Percentiles rank a stretch among this genome's conserved stretches.
phyloP scores from a whole-genome alignment of 495 filamentous ascomycete genomes.

The Antarctomyces pellizariae region DNA sequence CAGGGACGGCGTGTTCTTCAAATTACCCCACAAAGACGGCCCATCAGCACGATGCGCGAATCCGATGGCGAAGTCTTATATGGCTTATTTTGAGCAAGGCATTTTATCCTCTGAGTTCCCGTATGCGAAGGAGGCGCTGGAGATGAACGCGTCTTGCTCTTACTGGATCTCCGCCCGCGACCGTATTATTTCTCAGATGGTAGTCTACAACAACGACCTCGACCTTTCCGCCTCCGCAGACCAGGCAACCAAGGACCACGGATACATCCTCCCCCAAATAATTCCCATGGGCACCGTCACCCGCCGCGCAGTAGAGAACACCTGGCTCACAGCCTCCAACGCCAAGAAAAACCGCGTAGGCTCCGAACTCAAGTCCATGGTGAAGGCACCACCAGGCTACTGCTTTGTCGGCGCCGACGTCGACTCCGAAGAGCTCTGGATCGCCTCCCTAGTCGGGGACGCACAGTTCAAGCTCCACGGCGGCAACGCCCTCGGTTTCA shows the following conservation, averaged over 20 bases:
- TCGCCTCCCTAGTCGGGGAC: constrained; percentile 85
- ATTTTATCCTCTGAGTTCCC: constrained; percentile 64
- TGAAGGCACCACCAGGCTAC: constrained; percentile 76
- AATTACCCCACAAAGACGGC: constrained; percentile 88
- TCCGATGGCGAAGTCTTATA: constrained; percentile 76
- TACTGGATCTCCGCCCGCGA: constrained; percentile 96
- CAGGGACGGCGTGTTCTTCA: constrained; percentile 47
- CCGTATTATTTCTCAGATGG: constrained; percentile 78
- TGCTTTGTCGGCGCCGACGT: constrained; percentile 93
- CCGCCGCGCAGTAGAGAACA: constrained; percentile 89
- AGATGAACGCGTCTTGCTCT: constrained; percentile 96
- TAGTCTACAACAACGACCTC: constrained; percentile 57
- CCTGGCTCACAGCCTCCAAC: constrained; percentile 94
- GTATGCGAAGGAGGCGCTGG: constrained; percentile 79
- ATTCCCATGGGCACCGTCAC: constrained; percentile 99
- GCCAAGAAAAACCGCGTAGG: constrained; percentile 89
- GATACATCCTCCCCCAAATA: constrained; percentile 91
- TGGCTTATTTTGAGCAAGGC: constrained; percentile 76
- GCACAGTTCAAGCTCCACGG: constrained; percentile 84
- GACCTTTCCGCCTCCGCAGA: constrained; percentile 3
- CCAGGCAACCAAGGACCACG: constrained; percentile 13
- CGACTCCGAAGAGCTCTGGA: constrained; percentile 98
- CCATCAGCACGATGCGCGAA: constrained; percentile 61
- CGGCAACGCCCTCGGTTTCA: constrained; percentile 93
- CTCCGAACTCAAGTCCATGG: constrained; percentile 92